Base-by-base conservation (phyloP, 805 yeast genomes). In the Tetrapisispora pingtungensis region DNA sequence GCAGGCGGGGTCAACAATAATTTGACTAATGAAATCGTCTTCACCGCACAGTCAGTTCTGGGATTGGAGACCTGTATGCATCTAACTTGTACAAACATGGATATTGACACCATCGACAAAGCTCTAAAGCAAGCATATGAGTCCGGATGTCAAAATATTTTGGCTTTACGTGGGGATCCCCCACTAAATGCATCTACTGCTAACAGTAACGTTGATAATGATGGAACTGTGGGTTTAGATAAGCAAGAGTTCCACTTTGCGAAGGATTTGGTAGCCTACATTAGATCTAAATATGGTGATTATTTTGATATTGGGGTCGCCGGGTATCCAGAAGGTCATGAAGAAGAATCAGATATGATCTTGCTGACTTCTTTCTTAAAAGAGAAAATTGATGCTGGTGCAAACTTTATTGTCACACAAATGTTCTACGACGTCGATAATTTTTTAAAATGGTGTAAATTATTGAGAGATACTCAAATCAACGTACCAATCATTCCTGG, bases 31-130 rank as follows among this genome's bases (percentile, higher is more conserved):
- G 97, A 93, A 53, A 81, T 93, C 76, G 94, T 93, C 5, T 77
- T 87, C 53, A 87, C 95, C 3, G 78, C 97, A 0, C 95, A 89
- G 54, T 80, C 89, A 2, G 89, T 87, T 3, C 70, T 89, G 44
- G 97, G 97, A 8, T 70, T 90, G 48, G 97, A 90, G 58, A 90
- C 97, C 0, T 93, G 97, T 62, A 89, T 93, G 96, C 98, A 93
- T 64, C 72, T 93, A 66, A 93, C 98, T 2, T 93, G 98, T 59
- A 88, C 97, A 15, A 90, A 89, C 57, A 93, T 93, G 98, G 78
- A 88, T 26, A 70, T 79, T 26, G 77, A 75, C 34, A 70, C 81
- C 50, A 84, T 93, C 50, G 96, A 89, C 58, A 74, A 78, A 47
- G 97, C 98, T 4, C 72, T 90, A 52, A 73, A 78, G 46, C 79